Evolutionary conservation across 495 filamentous ascomycete species (phyloP), one percentile per base, ranked within the genome.

Genomic region (Amniculicola lignicola): DNA sequence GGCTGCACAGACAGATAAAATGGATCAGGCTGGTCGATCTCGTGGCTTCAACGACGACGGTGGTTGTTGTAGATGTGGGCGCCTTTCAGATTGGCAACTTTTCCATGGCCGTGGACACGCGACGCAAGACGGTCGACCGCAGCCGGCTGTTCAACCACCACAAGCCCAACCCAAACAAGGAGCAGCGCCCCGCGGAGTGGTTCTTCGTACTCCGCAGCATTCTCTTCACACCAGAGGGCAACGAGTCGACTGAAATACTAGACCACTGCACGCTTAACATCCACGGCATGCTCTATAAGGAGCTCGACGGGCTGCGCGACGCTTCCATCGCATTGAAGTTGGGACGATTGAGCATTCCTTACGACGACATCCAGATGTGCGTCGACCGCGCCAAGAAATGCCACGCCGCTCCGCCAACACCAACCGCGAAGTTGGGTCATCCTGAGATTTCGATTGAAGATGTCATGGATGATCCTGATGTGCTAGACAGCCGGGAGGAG

Each of bases 11-110:
- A 28, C 87, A 86, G 60, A 84, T 97, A 62, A 81, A 87, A 57
- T 96, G 88, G 88, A 77, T 99, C 53, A 80, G 86, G 41, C 76
- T 96, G 77, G 84, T 96, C 29, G 94, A 99, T 71, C 72, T 99
- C 23, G 80, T 89, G n/a, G 89, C 89, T 11, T 81, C 84, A 21
- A 89, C 88, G 65, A 87, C 89, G 3, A 82, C 82, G 14, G 63
- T 93, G 41, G 80, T 80, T 25, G 78, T 97, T 40, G 69, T 81
- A 16, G 86, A 90, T 61, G 87, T 93, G 23, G 94, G 94, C 10
- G 83, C 82, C 55, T 69, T 96, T 21, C 88, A 95, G 65, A 73
- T 96, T 27, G 94, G 89, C 25, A 87, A 81, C 61, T 78, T 96
- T 62, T 88, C 87, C 29, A 78, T 95, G 59, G 82, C 89, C 2